A percentile compares a stretch with the other conserved stretches of the same genome.
These are phyloP conservation scores for Cucurbita ficifolia DNA, from an alignment of 306 rosid species.

Conservation along the genomic window DNA sequence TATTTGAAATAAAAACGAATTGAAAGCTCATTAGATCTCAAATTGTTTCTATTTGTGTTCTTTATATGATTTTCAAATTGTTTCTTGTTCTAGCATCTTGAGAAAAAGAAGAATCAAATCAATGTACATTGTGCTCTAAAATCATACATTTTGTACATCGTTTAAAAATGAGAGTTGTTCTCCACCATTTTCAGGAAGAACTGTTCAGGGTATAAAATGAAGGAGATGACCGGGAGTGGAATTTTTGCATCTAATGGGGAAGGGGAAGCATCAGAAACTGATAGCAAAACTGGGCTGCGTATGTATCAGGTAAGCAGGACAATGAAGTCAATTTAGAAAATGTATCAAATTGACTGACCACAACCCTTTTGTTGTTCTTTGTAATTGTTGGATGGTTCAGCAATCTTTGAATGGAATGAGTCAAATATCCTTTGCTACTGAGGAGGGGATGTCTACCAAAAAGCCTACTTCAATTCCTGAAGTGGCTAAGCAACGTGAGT, in stretches of 20 bases:
- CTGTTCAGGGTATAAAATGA: conserved; percentile 47
- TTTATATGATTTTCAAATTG: not conserved
- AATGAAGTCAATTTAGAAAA: not conserved
- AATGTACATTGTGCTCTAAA: not conserved
- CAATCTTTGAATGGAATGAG: conserved; percentile 56
- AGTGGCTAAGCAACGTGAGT: conserved; percentile 92
- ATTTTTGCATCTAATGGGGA: conserved; percentile 41
- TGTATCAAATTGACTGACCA: not conserved
- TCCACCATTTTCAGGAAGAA: conserved; percentile 45
- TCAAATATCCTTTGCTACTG: conserved; percentile 62
- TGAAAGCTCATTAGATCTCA: not conserved
- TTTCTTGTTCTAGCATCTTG: not conserved
- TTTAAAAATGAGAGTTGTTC: no score
- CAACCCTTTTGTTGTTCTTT: not conserved
- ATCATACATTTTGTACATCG: not conserved
- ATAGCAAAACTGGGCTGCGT: conserved; percentile 41
- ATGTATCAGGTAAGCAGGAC: conserved; percentile 40
- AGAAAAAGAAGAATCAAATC: not conserved
- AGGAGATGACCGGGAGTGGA: conserved; percentile 58
- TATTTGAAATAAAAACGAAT: not conserved
- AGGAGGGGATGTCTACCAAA: conserved; percentile 49
- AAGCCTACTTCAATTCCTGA: conserved; percentile 55
- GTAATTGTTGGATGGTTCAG: conserved; percentile 15
- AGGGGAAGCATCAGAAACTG: conserved; percentile 27
- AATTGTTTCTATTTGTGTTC: not conserved